Evolutionary conservation across 2,329 filamentous ascomycete genomes (phyloP), one percentile per base, ranked within the genome.

Genomic region (Paramyrothecium sp.): DNA sequence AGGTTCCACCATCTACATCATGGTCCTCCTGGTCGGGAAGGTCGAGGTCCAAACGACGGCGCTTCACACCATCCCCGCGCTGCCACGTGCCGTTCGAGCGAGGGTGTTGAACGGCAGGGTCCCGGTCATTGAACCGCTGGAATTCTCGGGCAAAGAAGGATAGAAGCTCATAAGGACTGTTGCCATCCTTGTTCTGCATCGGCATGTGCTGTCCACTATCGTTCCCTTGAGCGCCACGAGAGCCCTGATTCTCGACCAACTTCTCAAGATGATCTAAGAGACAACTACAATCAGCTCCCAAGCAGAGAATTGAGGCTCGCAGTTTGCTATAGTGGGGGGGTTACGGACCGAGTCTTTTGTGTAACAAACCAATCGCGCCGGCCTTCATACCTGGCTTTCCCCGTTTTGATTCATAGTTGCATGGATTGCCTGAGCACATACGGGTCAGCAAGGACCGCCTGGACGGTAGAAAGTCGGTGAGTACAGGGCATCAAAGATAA

Each of bases 321-420:
- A 19, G 13, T 16, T 30, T 30, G 26, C 26, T 30, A 30, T 30
- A 4, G 26, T 30, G 26, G n/a, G 38, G 21, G 51, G 54, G 57
- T 48, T 33, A 52, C 53, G 13, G 48, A 70, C 71, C 67, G 21
- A 75, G 61, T 57, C 73, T 63, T 54, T 66, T 61, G 53, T 72
- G 72, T 21, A 75, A 57, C 34, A 65, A 69, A 38, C 75, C 73
- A 22, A 76, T 65, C 2, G 71, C 73, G 1, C 74, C 74, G 11
- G 64, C 60, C 58, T 74, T 75, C 56, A 76, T 66, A 3, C 73
- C 73, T 3, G 74, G 74, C 56, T 73, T 75, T 2, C 61, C 63
- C 33, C 66, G 65, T 57, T 69, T 72, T 2, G 62, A 54, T 22
- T 70, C 66, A 55, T 74, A 75, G 11, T 66, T 51, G 55, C 72